Evolutionary conservation across 768 basidiomycete genomes (phyloP), one percentile per base, ranked within the genome.

Genomic region (Auricularia heimuer): DNA sequence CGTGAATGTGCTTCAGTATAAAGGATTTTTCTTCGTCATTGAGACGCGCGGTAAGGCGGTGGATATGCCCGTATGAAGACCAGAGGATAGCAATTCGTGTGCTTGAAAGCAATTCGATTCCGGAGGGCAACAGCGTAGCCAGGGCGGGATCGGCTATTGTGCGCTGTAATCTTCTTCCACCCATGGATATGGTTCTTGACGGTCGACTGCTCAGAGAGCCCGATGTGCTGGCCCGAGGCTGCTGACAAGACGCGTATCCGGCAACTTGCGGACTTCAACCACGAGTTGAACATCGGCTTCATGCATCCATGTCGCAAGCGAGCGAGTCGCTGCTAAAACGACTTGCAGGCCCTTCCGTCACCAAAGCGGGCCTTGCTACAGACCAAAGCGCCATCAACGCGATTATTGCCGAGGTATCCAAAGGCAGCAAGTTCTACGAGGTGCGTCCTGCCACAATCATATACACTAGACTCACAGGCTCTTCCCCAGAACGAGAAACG

Each of bases 381-480:
- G 90, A 92, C 69, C 90, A 92, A 71, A 81, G 83, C 37, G 92
- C 92, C 71, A 89, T 96, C 56, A 95, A 94, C 69, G 85, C 83
- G 18, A 83, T 94, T 64, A 97, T 96, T 62, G 90, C 91, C 1
- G 91, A 96, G 63, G 93, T 85, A 18, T 94, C 91, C 6, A 94
- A 92, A 72, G 94, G 94, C 3, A 95, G 93, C 34, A 94, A 93
- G 75, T 98, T 90, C 75, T 95, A 92, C 73, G 86, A 93, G 78
- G 89, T 84, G 72, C 70, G 79, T 45, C 33, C n/a, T 24, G 16
- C 39, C 16, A 37, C 44, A 33, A 21, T 36, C 16, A 16, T 3
- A 2, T 21, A 34, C 8, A 29, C 36, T 33, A 33, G 24, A 12
- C 61, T 42, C 44, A 58, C 58, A 44, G 24, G 67, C 64, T 39